Conservation (phyloP, 345 rosid genomes). For the Arabis hirsuta region DNA sequence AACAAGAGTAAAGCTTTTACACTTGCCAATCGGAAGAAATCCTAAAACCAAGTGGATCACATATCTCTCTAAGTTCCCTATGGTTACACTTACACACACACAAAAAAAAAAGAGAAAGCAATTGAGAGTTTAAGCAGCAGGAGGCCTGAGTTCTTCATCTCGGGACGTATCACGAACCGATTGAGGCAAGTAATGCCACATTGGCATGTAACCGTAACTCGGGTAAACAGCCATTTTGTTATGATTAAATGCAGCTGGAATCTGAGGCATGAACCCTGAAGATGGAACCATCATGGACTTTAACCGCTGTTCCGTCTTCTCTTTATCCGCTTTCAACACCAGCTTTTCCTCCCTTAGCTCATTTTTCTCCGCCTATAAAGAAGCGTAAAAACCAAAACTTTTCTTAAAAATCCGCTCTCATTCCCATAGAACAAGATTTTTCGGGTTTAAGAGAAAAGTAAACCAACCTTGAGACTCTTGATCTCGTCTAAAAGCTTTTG, state of each 20-base stretch:
- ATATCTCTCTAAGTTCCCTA: slow-evolving; percentile 33
- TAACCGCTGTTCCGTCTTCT: slow-evolving; percentile 72
- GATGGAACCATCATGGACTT: slow-evolving; percentile 62
- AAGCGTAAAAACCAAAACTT: not conserved
- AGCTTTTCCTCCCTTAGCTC: slow-evolving; percentile 91
- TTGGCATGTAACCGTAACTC: slow-evolving; percentile 73
- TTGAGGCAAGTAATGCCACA: slow-evolving; percentile 96
- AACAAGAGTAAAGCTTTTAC: slow-evolving; percentile 29
- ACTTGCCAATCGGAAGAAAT: slow-evolving; percentile 37
- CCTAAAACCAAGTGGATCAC: slow-evolving; percentile 31
- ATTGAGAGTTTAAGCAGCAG: slow-evolving; percentile 69
- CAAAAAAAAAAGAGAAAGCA: not conserved
- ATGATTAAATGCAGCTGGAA: slow-evolving; percentile 58
- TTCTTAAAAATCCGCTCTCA: not conserved
- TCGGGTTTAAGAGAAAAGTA: not conserved
- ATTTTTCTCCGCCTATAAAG: slow-evolving; percentile 73
- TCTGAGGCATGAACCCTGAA: slow-evolving; percentile 58
- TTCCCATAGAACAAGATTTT: not conserved
- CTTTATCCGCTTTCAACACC: slow-evolving; percentile 72
- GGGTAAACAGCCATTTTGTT: slow-evolving; percentile 72
- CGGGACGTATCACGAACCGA: slow-evolving; percentile 78
- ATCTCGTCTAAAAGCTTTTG: slow-evolving; percentile 80
- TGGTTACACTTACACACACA: not conserved
- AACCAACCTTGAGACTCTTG: slow-evolving; percentile 75
- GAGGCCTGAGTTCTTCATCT: slow-evolving; percentile 94